phyloP scores from a whole-genome alignment of 441 rosid genomes.

The Pelargonium citronellum region DNA sequence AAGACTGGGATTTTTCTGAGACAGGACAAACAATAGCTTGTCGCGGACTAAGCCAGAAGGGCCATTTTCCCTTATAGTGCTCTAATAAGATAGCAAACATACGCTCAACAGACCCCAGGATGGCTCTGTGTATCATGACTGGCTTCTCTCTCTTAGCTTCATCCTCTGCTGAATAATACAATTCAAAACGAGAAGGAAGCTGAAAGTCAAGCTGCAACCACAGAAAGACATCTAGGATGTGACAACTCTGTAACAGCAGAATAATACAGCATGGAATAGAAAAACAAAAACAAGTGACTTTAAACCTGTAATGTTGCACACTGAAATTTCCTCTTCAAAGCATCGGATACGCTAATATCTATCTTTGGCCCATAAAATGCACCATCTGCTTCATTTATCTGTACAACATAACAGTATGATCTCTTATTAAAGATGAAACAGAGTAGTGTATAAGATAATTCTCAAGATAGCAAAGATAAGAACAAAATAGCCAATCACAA shows the following conservation, averaged over 20 bases:
- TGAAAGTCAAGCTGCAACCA: slow-evolving; percentile 90
- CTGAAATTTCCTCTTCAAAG: slow-evolving; percentile 84
- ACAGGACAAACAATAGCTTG: slow-evolving; percentile 98
- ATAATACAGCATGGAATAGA: slow-evolving; percentile 2
- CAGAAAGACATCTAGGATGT: slow-evolving; percentile 17
- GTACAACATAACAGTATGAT: slow-evolving; percentile 20
- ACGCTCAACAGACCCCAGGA: slow-evolving; percentile 95
- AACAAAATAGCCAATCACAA: background rate
- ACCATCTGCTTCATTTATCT: slow-evolving; percentile 92
- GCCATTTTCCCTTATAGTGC: slow-evolving; percentile 99
- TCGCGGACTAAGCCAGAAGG: slow-evolving; percentile 98
- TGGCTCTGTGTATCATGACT: slow-evolving; percentile 96
- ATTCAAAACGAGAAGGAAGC: slow-evolving; percentile 75
- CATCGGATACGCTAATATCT: slow-evolving; percentile 96
- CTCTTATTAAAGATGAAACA: too few relatives aligned
- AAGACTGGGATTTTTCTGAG: slow-evolving; percentile 72
- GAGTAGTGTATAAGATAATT: background rate
- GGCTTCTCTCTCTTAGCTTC: slow-evolving; percentile 79
- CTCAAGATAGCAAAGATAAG: background rate
- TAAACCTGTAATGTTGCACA: slow-evolving; percentile 94
- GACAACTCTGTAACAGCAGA: slow-evolving; percentile 17
- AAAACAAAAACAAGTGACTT: slow-evolving; percentile 9
- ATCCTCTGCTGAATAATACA: slow-evolving; percentile 85
- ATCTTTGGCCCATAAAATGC: slow-evolving; percentile 99
- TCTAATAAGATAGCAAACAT: slow-evolving; percentile 92